Evolutionary conservation across 23 red algal genomes (phyloP).

Genomic region (Chondrus crispus): DNA sequence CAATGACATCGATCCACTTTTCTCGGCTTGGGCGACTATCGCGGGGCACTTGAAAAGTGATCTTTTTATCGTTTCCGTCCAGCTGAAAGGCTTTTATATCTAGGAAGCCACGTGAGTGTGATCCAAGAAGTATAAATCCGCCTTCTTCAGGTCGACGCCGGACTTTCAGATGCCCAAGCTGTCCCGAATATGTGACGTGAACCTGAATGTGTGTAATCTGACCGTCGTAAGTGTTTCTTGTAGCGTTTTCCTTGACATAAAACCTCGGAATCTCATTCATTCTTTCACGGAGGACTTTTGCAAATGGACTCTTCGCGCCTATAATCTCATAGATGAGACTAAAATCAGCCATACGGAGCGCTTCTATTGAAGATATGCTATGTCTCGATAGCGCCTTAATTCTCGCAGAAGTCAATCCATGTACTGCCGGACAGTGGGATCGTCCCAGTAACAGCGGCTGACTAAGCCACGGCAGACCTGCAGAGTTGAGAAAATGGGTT

Average conservation of each 20-base stretch:
- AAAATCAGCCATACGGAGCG: background rate
- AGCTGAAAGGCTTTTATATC: background rate
- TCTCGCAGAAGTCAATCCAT: background rate
- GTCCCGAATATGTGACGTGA: background rate
- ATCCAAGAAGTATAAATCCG: slow-evolving; percentile 19
- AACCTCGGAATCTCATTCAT: slow-evolving; percentile 9
- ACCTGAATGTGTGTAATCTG: background rate
- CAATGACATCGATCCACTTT: slow-evolving; percentile 17
- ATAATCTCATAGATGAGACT: background rate
- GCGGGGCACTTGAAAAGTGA: background rate
- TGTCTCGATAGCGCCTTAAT: background rate
- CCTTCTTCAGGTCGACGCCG: background rate
- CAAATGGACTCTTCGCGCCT: background rate
- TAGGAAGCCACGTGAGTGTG: background rate
- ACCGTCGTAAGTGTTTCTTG: too few relatives aligned
- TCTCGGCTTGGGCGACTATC: background rate
- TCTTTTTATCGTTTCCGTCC: background rate
- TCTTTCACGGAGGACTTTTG: background rate
- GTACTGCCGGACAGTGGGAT: slow-evolving; percentile 7
- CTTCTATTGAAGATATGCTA: background rate
- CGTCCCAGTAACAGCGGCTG: slow-evolving; percentile 20
- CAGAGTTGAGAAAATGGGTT: background rate
- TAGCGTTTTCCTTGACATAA: background rate
- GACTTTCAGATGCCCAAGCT: background rate
- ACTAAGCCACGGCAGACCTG: slow-evolving; percentile 22